A percentile compares a stretch with the other conserved stretches of the same genome.
Conservation (phyloP, 305 asterid species). For the Lippia alba region DNA sequence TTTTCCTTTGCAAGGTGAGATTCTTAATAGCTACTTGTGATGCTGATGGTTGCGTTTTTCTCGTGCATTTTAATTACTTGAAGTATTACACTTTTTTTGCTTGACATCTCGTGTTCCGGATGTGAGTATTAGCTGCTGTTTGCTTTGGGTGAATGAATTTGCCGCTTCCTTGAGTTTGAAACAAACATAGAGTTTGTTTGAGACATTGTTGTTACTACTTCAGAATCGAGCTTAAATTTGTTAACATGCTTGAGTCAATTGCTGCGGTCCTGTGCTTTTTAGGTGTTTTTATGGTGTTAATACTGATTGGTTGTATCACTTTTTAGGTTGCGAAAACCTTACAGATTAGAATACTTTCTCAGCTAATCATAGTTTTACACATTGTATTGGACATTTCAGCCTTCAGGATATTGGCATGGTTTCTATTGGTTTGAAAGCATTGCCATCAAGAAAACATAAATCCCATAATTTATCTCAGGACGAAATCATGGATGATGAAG, state of each 20-base stretch:
- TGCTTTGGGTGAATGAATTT: constrained; percentile 6
- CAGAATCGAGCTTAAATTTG: neutral
- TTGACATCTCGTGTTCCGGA: neutral
- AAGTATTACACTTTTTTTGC: too few species aligned
- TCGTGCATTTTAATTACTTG: too few species aligned
- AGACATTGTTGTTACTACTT: neutral
- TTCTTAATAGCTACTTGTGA: too few species aligned
- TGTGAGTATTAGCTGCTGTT: constrained; percentile 13
- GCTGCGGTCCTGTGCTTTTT: neutral
- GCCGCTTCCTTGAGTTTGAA: constrained; percentile 7
- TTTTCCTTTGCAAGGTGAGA: too few species aligned
- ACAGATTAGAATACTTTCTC: neutral
- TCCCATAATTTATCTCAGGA: constrained; percentile 35
- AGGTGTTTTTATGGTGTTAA: neutral
- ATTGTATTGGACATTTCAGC: constrained; percentile 27
- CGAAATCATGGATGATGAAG: constrained; percentile 44
- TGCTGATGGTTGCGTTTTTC: too few species aligned
- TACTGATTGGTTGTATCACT: neutral
- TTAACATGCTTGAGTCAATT: constrained; percentile 4
- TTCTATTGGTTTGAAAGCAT: constrained; percentile 60
- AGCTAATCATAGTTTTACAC: constrained; percentile 26
- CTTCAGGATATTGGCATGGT: constrained; percentile 42
- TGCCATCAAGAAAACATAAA: constrained; percentile 48
- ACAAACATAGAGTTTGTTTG: constrained; percentile 3
- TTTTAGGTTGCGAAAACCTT: constrained; percentile 4